Base-by-base conservation (phyloP, 768 basidiomycete species). In the Kwoniella shandongensis region DNA sequence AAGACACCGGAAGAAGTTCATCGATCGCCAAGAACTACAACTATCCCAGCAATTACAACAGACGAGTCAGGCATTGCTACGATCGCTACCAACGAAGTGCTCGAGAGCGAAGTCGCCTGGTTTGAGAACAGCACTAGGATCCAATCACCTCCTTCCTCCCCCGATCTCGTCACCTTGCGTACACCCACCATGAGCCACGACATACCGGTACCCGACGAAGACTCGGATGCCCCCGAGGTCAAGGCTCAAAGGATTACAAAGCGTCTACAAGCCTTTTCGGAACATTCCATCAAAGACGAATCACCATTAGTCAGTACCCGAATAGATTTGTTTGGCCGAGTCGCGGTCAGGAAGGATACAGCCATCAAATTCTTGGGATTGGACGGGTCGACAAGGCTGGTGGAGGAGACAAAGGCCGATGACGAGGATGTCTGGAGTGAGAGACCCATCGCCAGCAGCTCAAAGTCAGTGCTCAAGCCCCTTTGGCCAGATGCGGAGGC, bases 31-130 rank as follows among this genome's bases (percentile, higher is more conserved):
- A 40, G 70, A 29, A 61, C 58, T 3, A 56, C 50, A 8, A 47
- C 61, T 15, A 57, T 67, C 7, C 66, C 68, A 2, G 57, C 66
- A 13, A 23, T 73, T 12, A 49, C 57, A 8, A 68, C 62, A 8
- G 54, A 59, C 30, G 63, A 36, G 5, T 41, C 53, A 8, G 71
- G 71, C 15, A 7, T 52, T n/a, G 71, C 71, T 5, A 30, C 51
- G 2, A 23, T 73, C 20, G 41, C 63, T 0, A 67, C 68, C 1
- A 51, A 63, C 18, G 48, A 65, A 25, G 66, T 73, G 25, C 59
- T 73, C 10, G 57, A 70, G 45, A 66, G 61, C 30, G 71, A 73
- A 30, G 41, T 67, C 7, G 63, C 63, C 23, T 73, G 71, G 71
- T 59, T 73, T 7, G 62, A 68, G 47, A 56, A 65, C 45, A 42